A percentile compares a stretch with the other conserved stretches of the same genome.
Evolutionary conservation across 495 filamentous ascomycete species (phyloP).

Genomic region (Parathielavia hyrcaniae): DNA sequence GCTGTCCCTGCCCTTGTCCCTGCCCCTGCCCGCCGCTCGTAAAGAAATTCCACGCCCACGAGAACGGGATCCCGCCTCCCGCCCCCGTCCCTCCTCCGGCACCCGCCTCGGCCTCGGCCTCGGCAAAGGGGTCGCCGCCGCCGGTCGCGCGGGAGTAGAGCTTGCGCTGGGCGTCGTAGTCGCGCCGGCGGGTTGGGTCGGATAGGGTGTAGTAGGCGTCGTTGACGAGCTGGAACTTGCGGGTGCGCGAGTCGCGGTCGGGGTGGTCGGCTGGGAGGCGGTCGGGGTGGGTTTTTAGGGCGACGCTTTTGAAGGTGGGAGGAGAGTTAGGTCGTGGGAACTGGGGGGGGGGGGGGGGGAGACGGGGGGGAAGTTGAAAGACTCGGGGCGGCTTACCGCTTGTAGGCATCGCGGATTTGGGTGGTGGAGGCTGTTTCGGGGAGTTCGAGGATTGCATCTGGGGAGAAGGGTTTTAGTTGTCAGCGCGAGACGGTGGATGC

Average conservation of each 20-base stretch:
- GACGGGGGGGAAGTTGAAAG: background rate
- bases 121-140: constrained; percentile 44
- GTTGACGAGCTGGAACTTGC: constrained; percentile 91
- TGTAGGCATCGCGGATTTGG: constrained; percentile 93
- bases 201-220: constrained; percentile 97
- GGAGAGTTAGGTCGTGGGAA: constrained; percentile 1
- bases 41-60: constrained; percentile 50
- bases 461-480: constrained; percentile 27
- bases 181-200: constrained; percentile 68
- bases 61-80: constrained; percentile 35
- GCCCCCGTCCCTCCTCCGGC: constrained; percentile 38
- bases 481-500: background rate
- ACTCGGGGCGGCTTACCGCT: constrained; percentile 49
- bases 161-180: constrained; percentile 74
- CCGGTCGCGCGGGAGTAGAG: constrained; percentile 27
- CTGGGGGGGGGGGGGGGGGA: background rate
- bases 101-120: constrained; percentile 45
- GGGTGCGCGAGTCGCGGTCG: constrained; percentile 73
- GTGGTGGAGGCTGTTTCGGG: constrained; percentile 64
- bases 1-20: background rate
- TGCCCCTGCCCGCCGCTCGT: constrained; percentile 27
- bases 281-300: constrained; percentile 90
- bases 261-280: constrained; percentile 79
- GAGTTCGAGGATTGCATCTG: constrained; percentile 67
- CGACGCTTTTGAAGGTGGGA: constrained; percentile 53